Evolutionary conservation across 371 early-diverging fungal species (phyloP).

Genomic region (Cokeromyces recurvatus): DNA sequence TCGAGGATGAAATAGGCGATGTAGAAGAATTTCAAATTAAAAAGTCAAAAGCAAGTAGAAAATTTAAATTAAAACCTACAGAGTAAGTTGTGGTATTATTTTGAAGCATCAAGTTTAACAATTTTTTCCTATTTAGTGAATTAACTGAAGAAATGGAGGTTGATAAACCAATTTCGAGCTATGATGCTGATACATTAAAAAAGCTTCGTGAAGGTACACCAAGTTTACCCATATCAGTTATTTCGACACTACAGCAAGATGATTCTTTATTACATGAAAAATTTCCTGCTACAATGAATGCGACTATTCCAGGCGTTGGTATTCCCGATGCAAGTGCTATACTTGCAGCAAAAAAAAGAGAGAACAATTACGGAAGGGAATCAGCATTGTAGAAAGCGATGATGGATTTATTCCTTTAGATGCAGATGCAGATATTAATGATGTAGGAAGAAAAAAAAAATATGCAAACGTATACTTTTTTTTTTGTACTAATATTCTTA

Average conservation of each 20-base stretch:
- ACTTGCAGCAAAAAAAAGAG: conserved; percentile 51
- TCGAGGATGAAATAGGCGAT: conserved; percentile 16
- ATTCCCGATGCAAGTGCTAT: conserved; percentile 49
- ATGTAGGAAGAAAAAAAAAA: no score
- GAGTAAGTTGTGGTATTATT: no score
- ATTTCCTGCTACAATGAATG: conserved; percentile 32
- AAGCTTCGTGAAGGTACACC: conserved; percentile 37
- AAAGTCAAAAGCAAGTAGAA: conserved; percentile 21
- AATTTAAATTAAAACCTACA: no score
- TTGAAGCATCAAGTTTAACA: no score
- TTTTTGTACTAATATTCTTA: no score
- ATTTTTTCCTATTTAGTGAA: no score
- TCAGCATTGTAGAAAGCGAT: conserved; percentile 26
- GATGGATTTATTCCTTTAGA: conserved; percentile 39
- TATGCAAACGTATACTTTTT: background rate
- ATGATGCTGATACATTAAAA: conserved; percentile 26
- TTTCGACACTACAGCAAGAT: conserved; percentile 4
- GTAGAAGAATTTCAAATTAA: conserved; percentile 29
- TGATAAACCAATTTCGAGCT: conserved; percentile 2
- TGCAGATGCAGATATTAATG: no score
- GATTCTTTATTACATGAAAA: conserved; percentile 38
- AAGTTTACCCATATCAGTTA: conserved; percentile 23
- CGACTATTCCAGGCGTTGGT: conserved; percentile 8
- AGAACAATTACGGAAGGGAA: conserved; percentile 40
- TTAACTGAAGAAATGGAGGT: background rate